These are phyloP conservation scores for Ceriops tagal DNA, from an alignment of 345 rosid genomes.

Conservation along the genomic window DNA sequence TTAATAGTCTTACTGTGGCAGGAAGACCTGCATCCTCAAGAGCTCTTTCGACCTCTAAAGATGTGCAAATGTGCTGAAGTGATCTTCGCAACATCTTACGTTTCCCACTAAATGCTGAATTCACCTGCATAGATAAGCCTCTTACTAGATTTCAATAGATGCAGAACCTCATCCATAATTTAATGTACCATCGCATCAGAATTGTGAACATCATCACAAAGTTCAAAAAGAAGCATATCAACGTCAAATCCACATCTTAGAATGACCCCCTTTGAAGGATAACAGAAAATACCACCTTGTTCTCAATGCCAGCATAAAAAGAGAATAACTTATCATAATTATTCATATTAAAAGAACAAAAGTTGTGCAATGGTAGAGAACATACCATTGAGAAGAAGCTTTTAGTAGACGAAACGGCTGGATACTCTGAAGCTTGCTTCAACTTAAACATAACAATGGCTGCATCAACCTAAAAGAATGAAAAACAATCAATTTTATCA, in stretches of 20 bases:
- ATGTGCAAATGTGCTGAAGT: not conserved
- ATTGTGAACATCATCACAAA: too few relatives aligned
- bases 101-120: not conserved
- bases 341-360: not conserved
- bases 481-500: constrained; percentile 1
- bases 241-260: too few relatives aligned
- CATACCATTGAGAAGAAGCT: constrained; percentile 90
- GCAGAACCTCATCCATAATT: too few relatives aligned
- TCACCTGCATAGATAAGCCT: not conserved
- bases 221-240: too few relatives aligned
- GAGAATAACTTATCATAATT: too few relatives aligned
- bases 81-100: constrained; percentile 8
- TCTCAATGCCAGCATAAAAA: too few relatives aligned
- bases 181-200: too few relatives aligned
- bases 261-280: too few relatives aligned
- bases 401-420: constrained; percentile 62
- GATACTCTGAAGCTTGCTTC: constrained; percentile 72
- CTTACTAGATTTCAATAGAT: too few relatives aligned
- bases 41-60: not conserved
- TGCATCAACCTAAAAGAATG: constrained; percentile 74
- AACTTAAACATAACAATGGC: constrained; percentile 80
- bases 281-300: too few relatives aligned
- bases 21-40: constrained; percentile 5
- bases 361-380: not conserved
- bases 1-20: too few relatives aligned